phyloP scores from a whole-genome alignment of 169 alveolate genomes.

The Cryptosporidium ubiquitum region DNA sequence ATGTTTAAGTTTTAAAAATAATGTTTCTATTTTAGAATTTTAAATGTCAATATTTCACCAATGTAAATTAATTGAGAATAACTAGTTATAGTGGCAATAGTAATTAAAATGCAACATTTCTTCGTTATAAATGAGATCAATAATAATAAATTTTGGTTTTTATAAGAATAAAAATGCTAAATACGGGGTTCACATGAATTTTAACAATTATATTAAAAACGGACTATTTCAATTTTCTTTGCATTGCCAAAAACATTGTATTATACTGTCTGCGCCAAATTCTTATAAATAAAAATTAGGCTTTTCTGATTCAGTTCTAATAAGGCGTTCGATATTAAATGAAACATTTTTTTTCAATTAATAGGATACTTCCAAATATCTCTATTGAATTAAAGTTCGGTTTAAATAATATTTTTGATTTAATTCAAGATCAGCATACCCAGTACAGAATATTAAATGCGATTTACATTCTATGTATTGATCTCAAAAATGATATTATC shows the following conservation, averaged over 20 bases:
- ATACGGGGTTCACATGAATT: too few relatives aligned
- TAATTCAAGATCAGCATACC: conserved; percentile 1
- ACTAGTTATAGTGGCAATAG: neutral
- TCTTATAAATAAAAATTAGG: neutral
- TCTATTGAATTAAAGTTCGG: conserved; percentile 40
- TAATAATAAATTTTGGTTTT: neutral
- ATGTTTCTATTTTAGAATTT: too few relatives aligned
- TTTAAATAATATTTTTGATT: conserved; percentile 14
- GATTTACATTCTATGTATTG: neutral
- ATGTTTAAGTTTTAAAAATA: neutral
- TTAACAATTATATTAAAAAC: too few relatives aligned
- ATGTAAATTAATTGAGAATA: neutral
- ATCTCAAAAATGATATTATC: neutral
- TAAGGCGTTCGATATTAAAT: neutral
- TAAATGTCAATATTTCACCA: too few relatives aligned
- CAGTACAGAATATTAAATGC: conserved; percentile 30
- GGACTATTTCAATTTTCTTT: too few relatives aligned
- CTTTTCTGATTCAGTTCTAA: neutral
- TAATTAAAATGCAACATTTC: neutral
- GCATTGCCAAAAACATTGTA: too few relatives aligned
- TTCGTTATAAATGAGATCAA: too few relatives aligned
- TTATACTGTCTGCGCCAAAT: neutral
- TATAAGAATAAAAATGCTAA: too few relatives aligned
- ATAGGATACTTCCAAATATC: conserved; percentile 37
- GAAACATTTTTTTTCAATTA: conserved; percentile 48